Evolutionary conservation across 2,329 filamentous ascomycete genomes (phyloP), one percentile per base, ranked within the genome.

Genomic region (Rhynchosporium graminicola): DNA sequence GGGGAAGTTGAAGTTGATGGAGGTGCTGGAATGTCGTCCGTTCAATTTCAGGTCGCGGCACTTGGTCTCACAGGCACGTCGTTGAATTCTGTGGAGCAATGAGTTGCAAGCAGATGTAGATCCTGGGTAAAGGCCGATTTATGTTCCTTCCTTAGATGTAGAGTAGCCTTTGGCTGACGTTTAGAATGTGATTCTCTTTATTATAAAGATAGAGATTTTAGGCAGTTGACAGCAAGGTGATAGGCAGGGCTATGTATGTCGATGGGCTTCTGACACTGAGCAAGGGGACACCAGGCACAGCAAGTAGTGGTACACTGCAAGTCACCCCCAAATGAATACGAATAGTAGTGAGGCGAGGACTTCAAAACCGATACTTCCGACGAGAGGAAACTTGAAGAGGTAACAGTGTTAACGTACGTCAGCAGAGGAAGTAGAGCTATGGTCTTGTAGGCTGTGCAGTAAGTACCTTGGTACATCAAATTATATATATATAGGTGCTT

Each of bases 11-110:
- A 28, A 36, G 33, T 36, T 31, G 47, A 38, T 50, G 45, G 33
- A 57, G 36, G 42, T 55, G 60, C 60, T 56, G 60, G 56, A 58
- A 62, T 47, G 60, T 56, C 60, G 56, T 43, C 58, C 15, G 26
- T 59, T 29, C 9, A 38, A 10, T 6, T 36, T 10, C 33, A 36
- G 33, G 33, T 36, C 9, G 28, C 54, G 43, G 52, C 31, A 60
- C 43, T 47, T 57, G 45, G 45, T 26, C 15, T 42, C 42, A 15
- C 38, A 15, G 51, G 10, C 29, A 45, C 40, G 31, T 54, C 29
- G 36, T 40, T 40, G 12, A 29, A 29, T 31, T 42, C 48, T 54
- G 20, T 56, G 26, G 20, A 20, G 20, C 15, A 46, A 46, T 46
- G 43, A 20, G 20, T 20, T 20, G 20, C 20, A 20, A 20, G 20